Conservation (phyloP, 208 protist genomes). For the Leishmania amazonensis region DNA sequence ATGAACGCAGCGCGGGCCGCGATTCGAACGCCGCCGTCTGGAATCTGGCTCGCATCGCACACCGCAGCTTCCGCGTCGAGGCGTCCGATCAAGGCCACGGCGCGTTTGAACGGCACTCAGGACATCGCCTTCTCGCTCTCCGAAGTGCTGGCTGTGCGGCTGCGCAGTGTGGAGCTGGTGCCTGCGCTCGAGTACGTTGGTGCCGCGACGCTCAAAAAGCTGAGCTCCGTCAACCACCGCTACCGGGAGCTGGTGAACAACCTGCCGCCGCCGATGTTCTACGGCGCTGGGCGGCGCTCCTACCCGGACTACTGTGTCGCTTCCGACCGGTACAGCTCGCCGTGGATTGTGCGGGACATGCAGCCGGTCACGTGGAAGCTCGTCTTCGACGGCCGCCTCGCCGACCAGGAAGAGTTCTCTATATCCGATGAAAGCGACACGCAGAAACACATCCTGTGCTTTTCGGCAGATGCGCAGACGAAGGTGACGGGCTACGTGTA, state of each 20-base stretch:
- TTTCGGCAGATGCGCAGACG: slow-evolving; percentile 50
- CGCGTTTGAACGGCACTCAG: slow-evolving; percentile 24
- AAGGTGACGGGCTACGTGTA: slow-evolving; percentile 59
- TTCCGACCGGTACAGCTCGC: slow-evolving; percentile 55
- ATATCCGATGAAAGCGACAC: slow-evolving; percentile 36
- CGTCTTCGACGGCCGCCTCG: slow-evolving; percentile 50
- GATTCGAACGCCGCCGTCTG: slow-evolving; percentile 18
- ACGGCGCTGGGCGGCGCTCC: slow-evolving; percentile 30
- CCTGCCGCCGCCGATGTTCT: slow-evolving; percentile 72
- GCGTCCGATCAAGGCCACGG: slow-evolving; percentile 37
- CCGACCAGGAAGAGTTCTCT: slow-evolving; percentile 64
- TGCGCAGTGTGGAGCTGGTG: slow-evolving; percentile 71
- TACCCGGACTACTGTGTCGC: slow-evolving; percentile 80
- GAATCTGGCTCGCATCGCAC: slow-evolving; percentile 38
- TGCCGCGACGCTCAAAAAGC: slow-evolving; percentile 58
- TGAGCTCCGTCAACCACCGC: slow-evolving; percentile 59
- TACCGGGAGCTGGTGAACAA: slow-evolving; percentile 73
- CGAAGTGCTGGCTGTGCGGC: slow-evolving; percentile 50
- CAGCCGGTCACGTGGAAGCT: slow-evolving; percentile 58
- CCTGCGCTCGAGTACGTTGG: slow-evolving; percentile 75
- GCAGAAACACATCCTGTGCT: slow-evolving; percentile 46
- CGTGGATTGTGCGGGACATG: slow-evolving; percentile 66
- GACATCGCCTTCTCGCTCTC: slow-evolving; percentile 48
- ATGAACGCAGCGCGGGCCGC: slow-evolving; percentile 27
- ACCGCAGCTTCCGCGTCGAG: slow-evolving; percentile 12